Evolutionary conservation across 2,329 filamentous ascomycete genomes (phyloP), one percentile per base, ranked within the genome.

Genomic region (Cladophialophora exuberans): DNA sequence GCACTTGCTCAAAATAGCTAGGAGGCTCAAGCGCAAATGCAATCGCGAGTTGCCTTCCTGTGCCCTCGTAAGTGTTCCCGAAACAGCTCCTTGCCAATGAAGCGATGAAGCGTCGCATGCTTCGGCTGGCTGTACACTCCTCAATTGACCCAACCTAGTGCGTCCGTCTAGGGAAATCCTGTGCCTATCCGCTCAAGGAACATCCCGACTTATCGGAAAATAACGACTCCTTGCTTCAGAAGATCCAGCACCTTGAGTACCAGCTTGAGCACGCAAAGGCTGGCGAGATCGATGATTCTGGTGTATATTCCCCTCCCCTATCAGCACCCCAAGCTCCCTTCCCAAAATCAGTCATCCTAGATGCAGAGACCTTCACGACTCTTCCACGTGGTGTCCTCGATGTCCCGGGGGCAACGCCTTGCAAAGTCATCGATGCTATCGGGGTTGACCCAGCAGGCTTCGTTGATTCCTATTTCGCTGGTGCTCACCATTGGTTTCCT

Each of bases 21-120:
- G 72, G 36, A 74, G 72, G 57, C 74, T 80, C 64, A 82, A 81
- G 66, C 70, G 79, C 25, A 77, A 73, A 68, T 81, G 79, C 64
- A 75, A 78, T 69, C 81, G 81, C 66, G 64, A 62, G 3, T 60
- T 80, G 1, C 79, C 79, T 11, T 61, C 68, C 7, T 82, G 79
- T 62, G 65, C 70, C 2, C 70, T 80, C 39, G 47, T 38, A 31
- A 52, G 59, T 22, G 10, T 15, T 11, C 54, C 50, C 47, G 18
- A 36, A 2, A 52, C 59, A 10, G 9, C 15, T 6, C 11, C 15
- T 9, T 36, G n/a, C 33, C n/a, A n/a, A n/a, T n/a, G n/a, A n/a
- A n/a, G n/a, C n/a, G n/a, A n/a, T n/a, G n/a, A n/a, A n/a, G n/a
- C n/a, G n/a, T n/a, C n/a, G n/a, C n/a, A n/a, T n/a, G n/a, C n/a